Base-by-base conservation (phyloP, 768 basidiomycete species). In the Rickenella mellea region DNA sequence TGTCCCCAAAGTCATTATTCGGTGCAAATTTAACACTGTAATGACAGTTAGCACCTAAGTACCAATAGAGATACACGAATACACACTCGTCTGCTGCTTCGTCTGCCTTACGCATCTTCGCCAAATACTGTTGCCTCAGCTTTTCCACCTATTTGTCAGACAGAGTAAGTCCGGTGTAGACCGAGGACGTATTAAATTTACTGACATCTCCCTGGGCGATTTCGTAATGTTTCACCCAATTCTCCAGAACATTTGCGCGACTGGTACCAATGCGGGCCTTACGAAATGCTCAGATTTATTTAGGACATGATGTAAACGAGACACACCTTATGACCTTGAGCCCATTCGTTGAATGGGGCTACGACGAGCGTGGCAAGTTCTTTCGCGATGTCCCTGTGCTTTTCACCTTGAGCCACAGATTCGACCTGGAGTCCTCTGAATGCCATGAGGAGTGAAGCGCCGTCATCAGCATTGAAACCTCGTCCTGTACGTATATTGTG, bases 21-120 rank as follows among this genome's bases (percentile, higher is more conserved):
- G 91, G 91, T 5, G 89, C 88, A 54, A 94, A 94, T 54, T 87
- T 89, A 30, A 76, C 86, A 58, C 91, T 94, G 54, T 5, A 40
- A 14, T 28, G 45, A 47, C 48, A 43, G 46, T 42, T 41, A 28
- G 28, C 35, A 38, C 20, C 17, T 25, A 24, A 25, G 35, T 25
- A 15, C 11, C 19, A 29, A 20, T 28, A 40, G 32, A 48, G 45
- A 36, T 38, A 40, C 32, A 15, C 11, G 1, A 5, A 28, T 22
- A 69, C 89, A 54, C 61, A 94, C 92, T 94, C 91, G 57, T 96
- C 92, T 57, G 90, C 90, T 6, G 83, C 82, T 55, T 96, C 92
- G 52, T 96, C 92, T 12, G 92, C 91, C 29, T 76, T 74, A 41
- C 87, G 76, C 0, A 76, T 80, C 60, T 91, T 94, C 25, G 70